Evolutionary conservation across 2,329 filamentous ascomycete genomes (phyloP).

Genomic region (Onygenales sp.): DNA sequence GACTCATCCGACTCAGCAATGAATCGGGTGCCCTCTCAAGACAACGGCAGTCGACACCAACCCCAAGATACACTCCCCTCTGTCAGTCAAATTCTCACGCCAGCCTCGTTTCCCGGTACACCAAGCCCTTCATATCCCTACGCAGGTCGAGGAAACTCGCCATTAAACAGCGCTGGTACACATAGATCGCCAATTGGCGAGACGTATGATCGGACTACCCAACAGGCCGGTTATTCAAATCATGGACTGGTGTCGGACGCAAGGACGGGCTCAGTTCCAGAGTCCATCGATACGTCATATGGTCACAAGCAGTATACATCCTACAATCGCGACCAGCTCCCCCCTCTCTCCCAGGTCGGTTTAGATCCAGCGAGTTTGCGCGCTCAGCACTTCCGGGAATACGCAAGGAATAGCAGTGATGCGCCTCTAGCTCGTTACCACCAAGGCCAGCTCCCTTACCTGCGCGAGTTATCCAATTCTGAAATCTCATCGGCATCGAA

Average conservation of each 20-base stretch:
- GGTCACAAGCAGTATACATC: not conserved
- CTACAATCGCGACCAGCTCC: not conserved
- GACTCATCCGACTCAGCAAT: not conserved
- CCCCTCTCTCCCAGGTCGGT: not conserved
- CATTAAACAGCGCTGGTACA: not conserved
- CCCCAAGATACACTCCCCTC: slow-evolving; percentile 27
- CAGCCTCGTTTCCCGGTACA: slow-evolving; percentile 19
- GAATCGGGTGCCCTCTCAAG: not conserved
- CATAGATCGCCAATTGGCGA: not conserved
- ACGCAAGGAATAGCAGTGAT: not conserved
- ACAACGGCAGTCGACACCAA: slow-evolving; percentile 3
- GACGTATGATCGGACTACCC: not conserved
- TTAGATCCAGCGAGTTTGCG: not conserved
- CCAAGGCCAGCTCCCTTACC: slow-evolving; percentile 12
- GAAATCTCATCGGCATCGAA: slow-evolving; percentile 8
- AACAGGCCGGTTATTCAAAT: not conserved
- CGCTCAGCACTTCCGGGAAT: not conserved
- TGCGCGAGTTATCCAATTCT: slow-evolving; percentile 6
- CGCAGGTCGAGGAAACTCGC: not conserved
- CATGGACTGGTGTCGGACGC: not conserved
- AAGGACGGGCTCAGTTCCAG: not conserved
- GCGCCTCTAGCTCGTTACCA: slow-evolving; percentile 12
- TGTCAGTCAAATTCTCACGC: slow-evolving; percentile 31
- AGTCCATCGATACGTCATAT: not conserved
- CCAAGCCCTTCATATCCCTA: slow-evolving; percentile 18